Evolutionary conservation across 768 basidiomycete genomes (phyloP), one percentile per base, ranked within the genome.

Genomic region (Mycena capillaripes): DNA sequence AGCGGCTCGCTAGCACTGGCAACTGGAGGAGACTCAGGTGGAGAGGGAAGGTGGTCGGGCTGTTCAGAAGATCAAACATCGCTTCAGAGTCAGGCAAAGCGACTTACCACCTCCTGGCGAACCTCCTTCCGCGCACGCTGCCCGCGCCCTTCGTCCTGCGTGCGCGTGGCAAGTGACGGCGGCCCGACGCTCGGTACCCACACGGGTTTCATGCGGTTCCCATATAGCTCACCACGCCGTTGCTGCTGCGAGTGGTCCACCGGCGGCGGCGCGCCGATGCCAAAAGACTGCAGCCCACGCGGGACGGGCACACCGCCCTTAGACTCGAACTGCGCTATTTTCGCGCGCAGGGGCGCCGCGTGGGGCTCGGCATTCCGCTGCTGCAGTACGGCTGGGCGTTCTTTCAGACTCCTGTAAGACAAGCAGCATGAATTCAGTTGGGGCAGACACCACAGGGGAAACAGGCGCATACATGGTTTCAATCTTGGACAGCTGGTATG

Each of bases 301-400:
- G 89, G 89, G 53, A 84, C 81, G 23, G 88, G 89, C 2, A 84
- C 81, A 21, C 87, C 88, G 69, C 89, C 89, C 75, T 86, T 86
- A 75, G 83, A 80, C 76, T 89, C 89, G 59, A 89, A 89, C 56
- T 84, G 87, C 16, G 89, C 89, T 67, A 90, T 90, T 79, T 85
- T 88, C 75, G 87, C 87, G 32, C 84, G 85, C 12, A 89, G 81
- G 14, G 79, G 81, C 44, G 83, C 78, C 0, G 73, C 80, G 0
- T 78, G 44, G 8, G 59, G 19, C 59, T 42, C 59, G 44, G 30
- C 55, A 36, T n/a, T 32, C 17, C 32, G 34, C 55, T 36, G 55
- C 55, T 34, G 55, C 55, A 21, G 55, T 16, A 38, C 16, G 38
- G 9, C 38, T 11, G 38, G 10, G 11, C 38, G 38, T 38, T 38